Base-by-base conservation (phyloP, 225 moss, liverwort and hornwort genomes). In the Thuidium tamariscinum region DNA sequence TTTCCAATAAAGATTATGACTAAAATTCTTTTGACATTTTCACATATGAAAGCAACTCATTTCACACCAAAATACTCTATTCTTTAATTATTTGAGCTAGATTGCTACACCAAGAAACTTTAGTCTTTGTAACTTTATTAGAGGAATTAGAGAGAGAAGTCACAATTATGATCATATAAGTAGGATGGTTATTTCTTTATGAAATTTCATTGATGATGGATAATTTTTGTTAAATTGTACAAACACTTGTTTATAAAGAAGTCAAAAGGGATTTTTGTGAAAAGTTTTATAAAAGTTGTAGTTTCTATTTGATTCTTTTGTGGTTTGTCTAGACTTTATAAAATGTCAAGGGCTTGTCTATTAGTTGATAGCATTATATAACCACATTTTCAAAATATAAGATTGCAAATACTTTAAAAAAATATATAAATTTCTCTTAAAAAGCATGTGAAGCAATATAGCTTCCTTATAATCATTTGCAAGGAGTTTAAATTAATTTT, bases 121-220 rank as follows among this genome's bases (percentile, higher is more conserved):
- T 11, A 67, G 37, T 7, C 7, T 13, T 4, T 13, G 13, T 13
- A 13, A 68, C 13, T 68, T 68, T 39, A 68, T 39, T 23, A 23
- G 39, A n/a, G 2, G 9, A 32, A 23, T 26, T 3, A 27, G 13
- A 21, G 25, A 32, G 7, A 23, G 23, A 39, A 39, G 7, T 68
- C 39, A 26, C 25, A 23, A 70, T 9, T 70, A 42, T 42, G 2
- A 27, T 27, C 5, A 42, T 0, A 16, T 27, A 2, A 70, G 27
- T 26, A 5, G 9, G 5, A 26, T 27, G 4, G 2, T 1, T 9
- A 27, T 42, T 42, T 42, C 2, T 26, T 42, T 16, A 5, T 26
- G 3, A 8, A 0, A 37, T 14, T 15, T 15, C 42, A 41, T 69
- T 26, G 41, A 9, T 42, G 8, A 2, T 41, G 0, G 15, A 14